phyloP scores from a whole-genome alignment of 192 early-diverging fungal genomes.

The Mortierella claussenii region DNA sequence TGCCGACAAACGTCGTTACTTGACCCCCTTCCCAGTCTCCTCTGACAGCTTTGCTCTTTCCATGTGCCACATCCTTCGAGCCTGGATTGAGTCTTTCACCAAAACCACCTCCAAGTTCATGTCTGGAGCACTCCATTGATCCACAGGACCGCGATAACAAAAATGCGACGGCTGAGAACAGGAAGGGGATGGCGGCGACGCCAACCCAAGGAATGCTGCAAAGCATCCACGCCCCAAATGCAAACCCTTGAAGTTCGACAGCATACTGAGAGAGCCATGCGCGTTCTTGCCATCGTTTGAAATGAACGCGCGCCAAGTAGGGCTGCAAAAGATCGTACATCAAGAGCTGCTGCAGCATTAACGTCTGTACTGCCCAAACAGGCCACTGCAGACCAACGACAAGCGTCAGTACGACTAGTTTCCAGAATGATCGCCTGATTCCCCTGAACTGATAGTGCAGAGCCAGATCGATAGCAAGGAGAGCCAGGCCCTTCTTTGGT shows the following conservation, averaged over 20 bases:
- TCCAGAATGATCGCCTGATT: background rate
- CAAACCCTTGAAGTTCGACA: constrained; percentile 25
- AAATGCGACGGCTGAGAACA: constrained; percentile 30
- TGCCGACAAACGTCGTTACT: constrained; percentile 22
- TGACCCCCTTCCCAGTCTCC: constrained; percentile 15
- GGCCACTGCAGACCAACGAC: constrained; percentile 13
- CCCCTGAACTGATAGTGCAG: constrained; percentile 14
- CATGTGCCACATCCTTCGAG: constrained; percentile 16
- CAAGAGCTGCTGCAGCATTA: constrained; percentile 23
- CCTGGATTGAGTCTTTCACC: constrained; percentile 22
- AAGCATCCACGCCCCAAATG: constrained; percentile 19
- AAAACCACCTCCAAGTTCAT: constrained; percentile 11
- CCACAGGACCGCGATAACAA: constrained; percentile 35
- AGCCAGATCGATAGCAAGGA: constrained; percentile 6
- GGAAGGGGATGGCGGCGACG: constrained; percentile 9
- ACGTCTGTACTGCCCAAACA: constrained; percentile 10
- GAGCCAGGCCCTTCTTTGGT: background rate
- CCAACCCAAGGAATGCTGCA: constrained; percentile 32
- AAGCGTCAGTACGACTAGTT: background rate
- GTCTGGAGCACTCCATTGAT: constrained; percentile 10
- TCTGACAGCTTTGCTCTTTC: constrained; percentile 9
- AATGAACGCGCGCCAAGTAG: constrained; percentile 19
- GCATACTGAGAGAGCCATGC: constrained; percentile 25
- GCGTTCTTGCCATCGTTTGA: constrained; percentile 40
- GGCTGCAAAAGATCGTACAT: constrained; percentile 45